Evolutionary conservation across 2,329 filamentous ascomycete genomes (phyloP), one percentile per base, ranked within the genome.

Genomic region (Ophiostoma himal-ulmi): DNA sequence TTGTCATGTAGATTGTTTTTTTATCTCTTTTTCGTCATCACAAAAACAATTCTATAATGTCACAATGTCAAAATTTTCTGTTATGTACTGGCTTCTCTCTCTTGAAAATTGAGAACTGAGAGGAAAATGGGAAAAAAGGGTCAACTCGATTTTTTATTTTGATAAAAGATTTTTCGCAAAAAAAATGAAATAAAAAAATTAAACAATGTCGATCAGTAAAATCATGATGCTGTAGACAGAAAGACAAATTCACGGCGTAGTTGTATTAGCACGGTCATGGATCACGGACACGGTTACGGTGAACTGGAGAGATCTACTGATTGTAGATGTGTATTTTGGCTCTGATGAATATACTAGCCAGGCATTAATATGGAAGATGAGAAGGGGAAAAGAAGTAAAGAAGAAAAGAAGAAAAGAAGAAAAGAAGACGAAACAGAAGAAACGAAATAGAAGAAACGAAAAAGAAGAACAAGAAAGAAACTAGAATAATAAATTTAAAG

Each of bases 1-100:
- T 99, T 81, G 95, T 99, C 83, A 99, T 99, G 95, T 99, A 92
- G 96, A 87, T 77, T 62, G 57, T 17, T 34, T 22, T n/a, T 22
- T 54, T 54, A 14, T 48, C 4, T 48, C 20, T 48, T 7, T 20
- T 48, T 48, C 44, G 11, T 48, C 37, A 39, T n/a, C 37, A 39
- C 11, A 39, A 39, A 39, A 48, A 48, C 44, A 48, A 48, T 48
- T 48, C 17, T 48, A 20, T 20, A 20, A 48, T 62, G 57, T 62
- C 57, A 14, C 26, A 36, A 64, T 36, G 60, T 64, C 30, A 64
- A 64, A 60, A 30, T 64, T 10, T 52, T 52, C 54, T 60, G 54
- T 60, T 22, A 60, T 60, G 54, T 60, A 60, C 26, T 48, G 44
- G 44, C 44, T 48, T 48, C 44, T 20, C 44, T 20, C 44, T 20